Evolutionary conservation across 306 rosid species (phyloP).

Genomic region (Geum urbanum): DNA sequence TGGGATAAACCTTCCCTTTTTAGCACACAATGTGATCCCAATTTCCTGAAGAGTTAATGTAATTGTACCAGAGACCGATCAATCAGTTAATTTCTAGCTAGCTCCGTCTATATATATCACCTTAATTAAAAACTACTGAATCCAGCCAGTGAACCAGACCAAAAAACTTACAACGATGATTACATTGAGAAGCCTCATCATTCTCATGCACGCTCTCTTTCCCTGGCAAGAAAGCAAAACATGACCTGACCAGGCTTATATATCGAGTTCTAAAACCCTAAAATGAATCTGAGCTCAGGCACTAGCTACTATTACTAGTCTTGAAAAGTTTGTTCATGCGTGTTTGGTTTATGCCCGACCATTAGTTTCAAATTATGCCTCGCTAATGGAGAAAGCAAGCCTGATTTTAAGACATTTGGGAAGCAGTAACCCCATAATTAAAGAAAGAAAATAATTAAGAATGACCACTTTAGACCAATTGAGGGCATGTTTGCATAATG

Average conservation of each 20-base stretch:
- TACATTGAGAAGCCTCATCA: constrained; percentile 1
- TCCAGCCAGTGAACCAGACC: too few species aligned
- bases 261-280: background rate
- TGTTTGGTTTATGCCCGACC: constrained; percentile 33
- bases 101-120: too few species aligned
- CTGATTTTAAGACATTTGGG: constrained; percentile 22
- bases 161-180: too few species aligned
- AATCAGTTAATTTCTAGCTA: background rate
- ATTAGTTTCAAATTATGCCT: constrained; percentile 12
- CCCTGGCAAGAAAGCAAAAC: background rate
- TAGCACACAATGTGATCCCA: background rate
- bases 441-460: too few species aligned
- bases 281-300: background rate
- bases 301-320: background rate
- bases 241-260: too few species aligned
- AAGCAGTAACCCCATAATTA: background rate
- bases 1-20: background rate
- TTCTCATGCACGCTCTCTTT: constrained; percentile 7
- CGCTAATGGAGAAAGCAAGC: constrained; percentile 27
- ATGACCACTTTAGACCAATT: background rate
- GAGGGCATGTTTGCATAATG: constrained; percentile 25
- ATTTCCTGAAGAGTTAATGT: background rate
- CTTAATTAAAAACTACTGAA: too few species aligned
- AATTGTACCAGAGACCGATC: background rate
- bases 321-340: constrained; percentile 29